Evolutionary conservation across 176 grass and related monocot genomes (phyloP), one percentile per base, ranked within the genome.

Genomic region (Typha latifolia): DNA sequence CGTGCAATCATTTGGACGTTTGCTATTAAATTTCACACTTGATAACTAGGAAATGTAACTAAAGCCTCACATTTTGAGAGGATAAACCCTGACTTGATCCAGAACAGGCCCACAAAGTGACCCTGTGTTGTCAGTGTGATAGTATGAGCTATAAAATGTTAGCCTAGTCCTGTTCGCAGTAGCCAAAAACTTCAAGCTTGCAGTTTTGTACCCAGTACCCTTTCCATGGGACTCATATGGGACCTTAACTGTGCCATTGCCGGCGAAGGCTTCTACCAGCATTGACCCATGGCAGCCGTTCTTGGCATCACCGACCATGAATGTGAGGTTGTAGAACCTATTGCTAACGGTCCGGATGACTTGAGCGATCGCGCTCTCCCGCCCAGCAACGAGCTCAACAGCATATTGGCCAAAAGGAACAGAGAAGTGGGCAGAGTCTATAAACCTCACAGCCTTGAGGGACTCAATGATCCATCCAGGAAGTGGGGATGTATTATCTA

Each of bases 381-480:
- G 68, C 0, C 94, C 94, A 14, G 94, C 89, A 12, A 99, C 94
- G 14, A 99, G 89, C 86, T 99, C 94, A 23, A 99, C 84, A 14
- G 89, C 94, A 62, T 69, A 93, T 57, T 93, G 68, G 3, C 94
- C 94, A 0, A 65, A 62, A 0, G 94, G 94, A 0, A 99, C 86
- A 0, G 85, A 83, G 86, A 87, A 99, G 70, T 99, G 89, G 0
- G 70, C 86, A 4, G 85, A 84, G 70, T 99, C 89, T 56, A 99
- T 85, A 66, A 93, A 86, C 16, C 94, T 82, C n/a, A 99, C 81
- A 8, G 94, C 94, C 83, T 99, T 99, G 5, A 99, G 94, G 9
- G 94, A 99, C 68, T 92, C 94, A 77, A 99, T 93, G 76, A 99
- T 99, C 94, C 94, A 99, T 0, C 94, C 94, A 0, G 94, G 94